Percentiles rank a stretch among this genome's conserved stretches.
Evolutionary conservation across 2,329 filamentous ascomycete species (phyloP).

Genomic region (Aspergillus oerlinghausenensis): DNA sequence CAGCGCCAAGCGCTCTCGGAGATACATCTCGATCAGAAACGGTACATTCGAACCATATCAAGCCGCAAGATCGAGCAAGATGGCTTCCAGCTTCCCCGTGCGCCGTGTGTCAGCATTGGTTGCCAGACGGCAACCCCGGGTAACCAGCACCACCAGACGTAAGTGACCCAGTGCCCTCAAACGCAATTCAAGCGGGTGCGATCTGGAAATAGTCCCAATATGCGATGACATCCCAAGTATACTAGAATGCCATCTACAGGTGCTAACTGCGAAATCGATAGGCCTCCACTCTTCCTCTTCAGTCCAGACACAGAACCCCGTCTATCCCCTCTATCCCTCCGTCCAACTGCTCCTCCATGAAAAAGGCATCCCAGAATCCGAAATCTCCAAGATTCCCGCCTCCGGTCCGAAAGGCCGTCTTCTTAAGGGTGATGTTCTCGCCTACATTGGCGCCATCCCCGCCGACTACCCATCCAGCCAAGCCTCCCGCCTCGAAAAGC

Average conservation of each 20-base stretch:
- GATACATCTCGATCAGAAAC: neutral
- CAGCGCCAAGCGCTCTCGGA: slow-evolving; percentile 10
- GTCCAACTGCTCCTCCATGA: slow-evolving; percentile 76
- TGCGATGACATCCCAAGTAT: neutral
- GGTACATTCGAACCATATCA: neutral
- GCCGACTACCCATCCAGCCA: slow-evolving; percentile 66
- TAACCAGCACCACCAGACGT: slow-evolving; percentile 30
- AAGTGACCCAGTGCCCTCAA: slow-evolving; percentile 20
- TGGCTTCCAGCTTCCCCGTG: slow-evolving; percentile 31
- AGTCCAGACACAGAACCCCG: slow-evolving; percentile 37
- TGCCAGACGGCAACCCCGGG: slow-evolving; percentile 30
- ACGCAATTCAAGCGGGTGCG: neutral
- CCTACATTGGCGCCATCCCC: slow-evolving; percentile 75
- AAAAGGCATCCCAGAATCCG: slow-evolving; percentile 70
- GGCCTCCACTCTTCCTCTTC: slow-evolving; percentile 35
- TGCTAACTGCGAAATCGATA: slow-evolving; percentile 6
- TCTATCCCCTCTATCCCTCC: slow-evolving; percentile 61
- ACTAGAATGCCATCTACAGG: neutral
- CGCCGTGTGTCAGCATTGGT: slow-evolving; percentile 32
- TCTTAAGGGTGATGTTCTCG: slow-evolving; percentile 92
- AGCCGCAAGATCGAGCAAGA: slow-evolving; percentile 12
- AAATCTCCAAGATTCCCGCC: slow-evolving; percentile 75
- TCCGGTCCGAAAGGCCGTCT: slow-evolving; percentile 84
- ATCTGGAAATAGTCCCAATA: neutral
- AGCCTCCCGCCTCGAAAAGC: slow-evolving; percentile 66